Percentiles rank a stretch among this genome's conserved stretches.
Conservation (phyloP, 2,329 filamentous ascomycete genomes). For the Aquanectria penicillioides region DNA sequence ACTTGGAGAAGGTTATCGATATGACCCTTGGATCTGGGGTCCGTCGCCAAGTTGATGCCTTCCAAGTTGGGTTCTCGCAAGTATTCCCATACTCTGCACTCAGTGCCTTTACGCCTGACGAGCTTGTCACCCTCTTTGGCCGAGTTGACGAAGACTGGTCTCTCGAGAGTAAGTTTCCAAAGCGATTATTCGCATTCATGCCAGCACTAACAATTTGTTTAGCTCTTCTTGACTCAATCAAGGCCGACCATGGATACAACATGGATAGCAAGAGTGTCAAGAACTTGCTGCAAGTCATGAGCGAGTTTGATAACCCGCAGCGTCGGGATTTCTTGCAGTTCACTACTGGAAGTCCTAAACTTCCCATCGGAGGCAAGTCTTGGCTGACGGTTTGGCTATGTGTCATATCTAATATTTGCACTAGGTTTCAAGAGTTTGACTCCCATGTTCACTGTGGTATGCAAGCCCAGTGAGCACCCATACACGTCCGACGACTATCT, state of each 20-base stretch:
- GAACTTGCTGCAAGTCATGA: conserved; percentile 95
- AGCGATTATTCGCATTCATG: no score
- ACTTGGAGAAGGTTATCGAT: conserved; percentile 90
- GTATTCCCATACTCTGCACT: conserved; percentile 96
- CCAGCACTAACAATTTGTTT: conserved; percentile 27
- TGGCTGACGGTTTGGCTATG: background rate
- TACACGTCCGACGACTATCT: conserved; percentile 96
- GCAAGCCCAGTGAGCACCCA: conserved; percentile 96
- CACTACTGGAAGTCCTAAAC: conserved; percentile 95
- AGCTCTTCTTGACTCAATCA: conserved; percentile 98
- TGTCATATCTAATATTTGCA: conserved; percentile 45
- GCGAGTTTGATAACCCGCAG: conserved; percentile 77
- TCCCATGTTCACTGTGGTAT: conserved; percentile 98
- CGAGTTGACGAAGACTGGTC: conserved; percentile 96
- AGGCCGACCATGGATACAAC: conserved; percentile 98
- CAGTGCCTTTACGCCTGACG: conserved; percentile 92
- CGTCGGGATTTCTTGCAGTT: conserved; percentile 97
- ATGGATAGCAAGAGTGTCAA: conserved; percentile 97
- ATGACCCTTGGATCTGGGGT: conserved; percentile 92
- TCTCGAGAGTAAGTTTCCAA: conserved; percentile 81
- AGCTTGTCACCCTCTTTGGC: conserved; percentile 94
- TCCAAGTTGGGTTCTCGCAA: conserved; percentile 89
- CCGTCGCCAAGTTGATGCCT: conserved; percentile 88
- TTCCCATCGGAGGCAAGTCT: conserved; percentile 91
- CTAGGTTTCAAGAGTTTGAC: conserved; percentile 95